phyloP scores from a whole-genome alignment of 1,284 basidiomycete species.

The Xerocomus minutiporus region DNA sequence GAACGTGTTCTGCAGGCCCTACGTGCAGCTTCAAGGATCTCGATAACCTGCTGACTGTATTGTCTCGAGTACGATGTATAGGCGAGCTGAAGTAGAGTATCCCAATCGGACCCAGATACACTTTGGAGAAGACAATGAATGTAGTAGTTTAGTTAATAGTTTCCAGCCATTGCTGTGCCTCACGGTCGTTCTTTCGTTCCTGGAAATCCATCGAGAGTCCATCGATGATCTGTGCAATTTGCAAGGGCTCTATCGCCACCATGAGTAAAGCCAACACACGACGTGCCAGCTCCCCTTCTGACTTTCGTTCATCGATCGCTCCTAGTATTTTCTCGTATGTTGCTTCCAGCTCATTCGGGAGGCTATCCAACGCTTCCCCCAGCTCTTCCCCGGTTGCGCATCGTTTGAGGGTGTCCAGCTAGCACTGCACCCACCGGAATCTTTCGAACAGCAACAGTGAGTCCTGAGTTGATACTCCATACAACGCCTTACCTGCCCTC shows the following conservation, averaged over 20 bases:
- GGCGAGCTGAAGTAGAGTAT: not conserved
- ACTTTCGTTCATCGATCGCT: too few species aligned
- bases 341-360: not conserved
- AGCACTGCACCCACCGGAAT: conserved; percentile 8
- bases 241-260: too few species aligned
- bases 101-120: not conserved
- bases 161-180: not conserved
- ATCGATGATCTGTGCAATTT: not conserved
- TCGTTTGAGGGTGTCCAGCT: too few species aligned
- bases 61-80: not conserved
- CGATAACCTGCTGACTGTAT: not conserved
- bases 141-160: not conserved
- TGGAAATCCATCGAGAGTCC: not conserved
- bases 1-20: not conserved
- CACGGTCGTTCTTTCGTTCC: too few species aligned
- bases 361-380: not conserved
- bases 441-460: not conserved
- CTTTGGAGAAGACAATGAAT: not conserved
- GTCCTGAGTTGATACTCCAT: not conserved
- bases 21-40: not conserved
- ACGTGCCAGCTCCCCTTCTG: too few species aligned
- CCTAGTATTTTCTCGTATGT: too few species aligned
- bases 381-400: too few species aligned
- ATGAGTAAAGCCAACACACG: too few species aligned
- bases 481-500: not conserved